These are phyloP conservation scores for Waltiozyma sp. DNA, from an alignment of 1,139 yeast genomes.

Conservation along the genomic window DNA sequence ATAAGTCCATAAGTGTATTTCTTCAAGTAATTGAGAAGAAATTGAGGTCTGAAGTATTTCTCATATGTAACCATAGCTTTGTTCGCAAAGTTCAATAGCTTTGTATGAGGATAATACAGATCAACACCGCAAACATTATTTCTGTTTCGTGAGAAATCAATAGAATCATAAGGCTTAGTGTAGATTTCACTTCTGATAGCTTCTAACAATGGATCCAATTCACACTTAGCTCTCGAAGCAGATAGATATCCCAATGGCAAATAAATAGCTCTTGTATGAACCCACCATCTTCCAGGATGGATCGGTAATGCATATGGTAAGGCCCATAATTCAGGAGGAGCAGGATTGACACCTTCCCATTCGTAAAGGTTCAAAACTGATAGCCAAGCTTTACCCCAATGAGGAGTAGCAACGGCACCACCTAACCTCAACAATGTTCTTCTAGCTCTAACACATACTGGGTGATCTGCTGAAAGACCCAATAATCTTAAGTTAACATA, in stretches of 20 bases:
- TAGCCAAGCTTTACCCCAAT: slow-evolving; percentile 96
- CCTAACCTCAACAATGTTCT: slow-evolving; percentile 60
- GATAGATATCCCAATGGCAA: slow-evolving; percentile 78
- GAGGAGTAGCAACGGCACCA: slow-evolving; percentile 86
- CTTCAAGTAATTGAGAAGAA: slow-evolving; percentile 49
- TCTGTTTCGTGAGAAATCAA: slow-evolving; percentile 61
- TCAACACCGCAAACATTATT: slow-evolving; percentile 89
- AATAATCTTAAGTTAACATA: slow-evolving; percentile 69
- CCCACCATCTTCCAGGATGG: slow-evolving; percentile 99
- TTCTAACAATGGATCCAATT: slow-evolving; percentile 49
- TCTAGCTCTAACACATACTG: slow-evolving; percentile 73
- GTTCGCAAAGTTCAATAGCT: slow-evolving; percentile 54
- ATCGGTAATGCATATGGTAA: slow-evolving; percentile 72
- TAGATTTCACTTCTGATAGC: slow-evolving; percentile 74
- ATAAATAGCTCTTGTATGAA: slow-evolving; percentile 90
- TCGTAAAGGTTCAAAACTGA: slow-evolving; percentile 68
- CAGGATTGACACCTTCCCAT: slow-evolving; percentile 98
- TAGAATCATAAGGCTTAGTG: slow-evolving; percentile 46
- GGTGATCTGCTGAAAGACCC: slow-evolving; percentile 66
- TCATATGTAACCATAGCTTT: slow-evolving; percentile 52
- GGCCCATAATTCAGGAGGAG: slow-evolving; percentile 92
- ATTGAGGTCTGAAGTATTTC: slow-evolving; percentile 57
- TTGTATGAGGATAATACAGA: slow-evolving; percentile 85
- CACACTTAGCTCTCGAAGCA: slow-evolving; percentile 44
- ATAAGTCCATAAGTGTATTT: slow-evolving; percentile 50